These are phyloP conservation scores for Calvatia gigantea DNA, from an alignment of 768 basidiomycete genomes.

Conservation along the genomic window DNA sequence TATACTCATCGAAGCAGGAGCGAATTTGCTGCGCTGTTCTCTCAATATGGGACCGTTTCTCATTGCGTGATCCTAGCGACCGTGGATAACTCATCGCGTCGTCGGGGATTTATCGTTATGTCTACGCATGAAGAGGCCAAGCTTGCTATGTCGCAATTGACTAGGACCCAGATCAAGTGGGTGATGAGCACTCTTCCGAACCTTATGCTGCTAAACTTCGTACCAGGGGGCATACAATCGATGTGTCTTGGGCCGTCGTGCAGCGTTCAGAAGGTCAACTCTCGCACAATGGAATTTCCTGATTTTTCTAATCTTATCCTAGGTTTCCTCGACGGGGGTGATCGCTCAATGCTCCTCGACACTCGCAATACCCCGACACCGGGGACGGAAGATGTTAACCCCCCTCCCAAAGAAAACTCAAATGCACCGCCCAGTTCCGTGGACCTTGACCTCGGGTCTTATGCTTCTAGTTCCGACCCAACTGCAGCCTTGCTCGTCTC, in stretches of 20 bases:
- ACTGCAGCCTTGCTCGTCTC: conserved; percentile 56
- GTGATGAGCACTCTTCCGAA: conserved; percentile 12
- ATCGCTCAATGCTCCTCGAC: conserved; percentile 64
- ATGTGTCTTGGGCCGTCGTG: conserved; percentile 86
- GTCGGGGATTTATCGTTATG: conserved; percentile 85
- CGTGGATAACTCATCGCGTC: conserved; percentile 77
- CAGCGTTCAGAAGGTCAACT: conserved; percentile 74
- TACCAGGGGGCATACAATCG: conserved; percentile 68
- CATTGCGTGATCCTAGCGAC: conserved; percentile 84
- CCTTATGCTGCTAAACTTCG: conserved; percentile 9
- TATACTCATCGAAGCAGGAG: conserved; percentile 23
- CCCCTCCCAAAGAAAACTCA: conserved; percentile 23
- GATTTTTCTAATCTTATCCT: background rate
- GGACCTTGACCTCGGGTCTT: conserved; percentile 26
- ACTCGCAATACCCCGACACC: conserved; percentile 34
- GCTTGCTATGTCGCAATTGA: conserved; percentile 60
- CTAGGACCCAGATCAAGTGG: conserved; percentile 69
- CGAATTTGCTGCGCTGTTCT: conserved; percentile 62
- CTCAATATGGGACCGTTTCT: conserved; percentile 60
- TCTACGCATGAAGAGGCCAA: conserved; percentile 68
- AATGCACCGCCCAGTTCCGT: conserved; percentile 27
- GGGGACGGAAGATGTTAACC: conserved; percentile 11
- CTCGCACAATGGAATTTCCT: background rate
- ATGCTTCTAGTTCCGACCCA: conserved; percentile 33
- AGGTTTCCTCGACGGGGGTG: conserved; percentile 83